Base-by-base conservation (phyloP, 2,329 filamentous ascomycete genomes). In the Elsinoe fawcettii region DNA sequence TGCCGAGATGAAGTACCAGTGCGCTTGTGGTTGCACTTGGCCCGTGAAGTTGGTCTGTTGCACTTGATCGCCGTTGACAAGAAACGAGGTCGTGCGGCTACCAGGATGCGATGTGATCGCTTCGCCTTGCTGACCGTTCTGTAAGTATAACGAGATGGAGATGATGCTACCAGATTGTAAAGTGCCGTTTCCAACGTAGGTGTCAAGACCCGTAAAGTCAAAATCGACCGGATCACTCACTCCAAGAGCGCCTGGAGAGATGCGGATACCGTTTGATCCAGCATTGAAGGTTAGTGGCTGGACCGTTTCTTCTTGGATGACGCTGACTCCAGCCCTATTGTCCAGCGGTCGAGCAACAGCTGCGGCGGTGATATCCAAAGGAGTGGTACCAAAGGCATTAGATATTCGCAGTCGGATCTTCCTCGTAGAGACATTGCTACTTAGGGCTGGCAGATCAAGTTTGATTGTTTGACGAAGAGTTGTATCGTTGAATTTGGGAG, bases 381-480 rank as follows among this genome's bases (percentile, higher is more conserved):
- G 77, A 34, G 76, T 81, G 1, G 74, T 67, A 2, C 85, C 83
- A 62, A 87, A 87, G 0, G 78, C 80, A 65, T 88, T 87, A 43
- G 82, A 85, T 53, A 87, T 74, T 46, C 81, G 79, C 34, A 87
- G 69, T 8, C 84, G 80, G 60, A 87, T 76, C 20, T 80, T 75
- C 16, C 49, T 53, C 30, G 32, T 37, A 22, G 49, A 53, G 11
- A 39, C 32, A 53, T 53, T 53, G 32, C 49, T 34, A 18, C 11
- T 39, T 2, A 76, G 70, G 2, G 79, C 77, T 1, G 75, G 77
- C 3, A 84, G 74, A 6, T 82, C 81, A 62, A 84, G 72, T 61
- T 82, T 80, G 12, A 86, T 66, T 0, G 84, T 87, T 67, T 87
- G 84, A 2, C 84, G 82, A 60, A 87, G 76, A 0, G 84, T 86